Evolutionary conservation across 2,329 filamentous ascomycete species (phyloP), one percentile per base, ranked within the genome.

Genomic region (Byssoonygena ceratinophila): DNA sequence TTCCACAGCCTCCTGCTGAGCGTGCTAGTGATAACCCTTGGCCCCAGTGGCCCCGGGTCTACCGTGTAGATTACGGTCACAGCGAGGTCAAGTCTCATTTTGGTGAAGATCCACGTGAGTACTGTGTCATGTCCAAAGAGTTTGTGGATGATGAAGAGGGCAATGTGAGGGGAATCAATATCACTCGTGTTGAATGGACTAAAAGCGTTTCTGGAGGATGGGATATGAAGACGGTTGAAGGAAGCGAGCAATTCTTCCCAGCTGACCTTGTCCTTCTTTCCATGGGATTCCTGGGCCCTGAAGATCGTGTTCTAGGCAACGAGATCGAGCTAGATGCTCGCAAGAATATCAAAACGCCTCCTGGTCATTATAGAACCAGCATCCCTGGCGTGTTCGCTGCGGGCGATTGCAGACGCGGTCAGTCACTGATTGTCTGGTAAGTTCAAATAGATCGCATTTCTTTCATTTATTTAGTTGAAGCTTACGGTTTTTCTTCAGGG

Each of bases 191-290:
- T 40, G 90, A 96, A 69, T 97, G 91, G 91, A 92, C 88, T 61
- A 92, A 90, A 77, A 87, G 83, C 51, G 78, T 87, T 25, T 83
- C 81, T 56, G 90, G 90, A 59, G 90, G 90, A 41, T 97, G 91
- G 91, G 91, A 96, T 71, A 96, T 97, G 89, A 95, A 95, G 79
- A 91, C 94, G 70, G 78, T 94, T 29, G 90, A 95, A 60, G 89
- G 87, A 34, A 91, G 85, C 56, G 86, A 94, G 74, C 83, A 96
- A 67, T 94, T 94, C 78, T 96, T 96, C 84, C 88, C 88, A 34
- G 91, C 91, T 25, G 91, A 97, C 65, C 80, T 97, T 37, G 90
- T 97, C 41, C 80, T 96, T 41, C 76, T 97, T 46, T 94, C 91
- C 48, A 96, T 97, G 91, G 91, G 91, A 66, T 97, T 97, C 84